Base-by-base conservation (phyloP, 2,329 filamentous ascomycete species). In the Herpotrichia juniperi region DNA sequence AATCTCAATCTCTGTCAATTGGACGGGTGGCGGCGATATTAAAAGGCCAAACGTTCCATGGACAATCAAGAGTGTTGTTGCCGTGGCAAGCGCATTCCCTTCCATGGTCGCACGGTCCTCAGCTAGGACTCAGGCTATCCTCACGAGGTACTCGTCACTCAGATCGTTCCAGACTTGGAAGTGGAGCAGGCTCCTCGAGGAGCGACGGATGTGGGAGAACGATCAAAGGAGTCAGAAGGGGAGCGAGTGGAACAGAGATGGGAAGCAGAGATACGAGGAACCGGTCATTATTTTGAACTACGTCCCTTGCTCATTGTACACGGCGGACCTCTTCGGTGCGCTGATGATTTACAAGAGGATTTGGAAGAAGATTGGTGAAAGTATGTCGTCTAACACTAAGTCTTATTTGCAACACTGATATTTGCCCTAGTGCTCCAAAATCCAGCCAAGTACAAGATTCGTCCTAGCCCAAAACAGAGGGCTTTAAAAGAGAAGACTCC, bases 1-100 rank as follows among this genome's bases (percentile, higher is more conserved):
- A 47, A 68, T 70, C 9, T 68, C 66, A 16, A 68, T 72, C 37
- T 67, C 63, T 1, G 67, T 72, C 4, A 70, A 67, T 43, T 72
- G 69, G 68, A 57, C 64, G 8, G 69, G 69, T 16, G 69, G 69
- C 11, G 69, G 69, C 9, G 62, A 68, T 26, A 61, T 72, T 58
- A 71, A 71, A 53, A 65, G 64, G 39, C 66, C 68, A 3, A 57
- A 60, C 28, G 61, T 61, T 1, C 66, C 63, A 14, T 71, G 68
- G 69, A 66, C 66, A 10, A 58, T 69, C 32, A 52, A 61, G 44
- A 65, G 56, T 34, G 67, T 71, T 9, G 66, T 71, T 10, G 60
- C 63, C 4, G 62, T 69, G 3, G 69, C 69, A 11, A 71, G 69
- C 47, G 68, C 67, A 11, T 72, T 71, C 45, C 69, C 69, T 10